Percentiles rank a stretch among this genome's conserved stretches.
Conservation (phyloP, 768 basidiomycete species). For the Lactifluus echinatus region DNA sequence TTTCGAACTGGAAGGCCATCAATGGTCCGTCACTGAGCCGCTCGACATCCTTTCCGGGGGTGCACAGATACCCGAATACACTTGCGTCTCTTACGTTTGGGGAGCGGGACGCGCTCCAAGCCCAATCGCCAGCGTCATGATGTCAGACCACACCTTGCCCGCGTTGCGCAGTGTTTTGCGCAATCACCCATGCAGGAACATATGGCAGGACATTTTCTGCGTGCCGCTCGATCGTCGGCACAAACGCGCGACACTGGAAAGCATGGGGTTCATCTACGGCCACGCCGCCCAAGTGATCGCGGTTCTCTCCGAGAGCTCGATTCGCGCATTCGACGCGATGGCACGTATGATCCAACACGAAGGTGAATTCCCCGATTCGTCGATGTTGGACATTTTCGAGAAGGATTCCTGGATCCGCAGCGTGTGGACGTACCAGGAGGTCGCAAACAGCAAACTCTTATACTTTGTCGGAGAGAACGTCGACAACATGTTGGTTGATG, state of each 20-base stretch:
- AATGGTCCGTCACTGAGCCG: conserved; percentile 15
- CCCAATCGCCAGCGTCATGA: conserved; percentile 13
- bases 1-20: conserved; percentile 10
- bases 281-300: conserved; percentile 16
- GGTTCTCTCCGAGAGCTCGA: conserved; percentile 12
- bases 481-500: not conserved
- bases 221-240: conserved; percentile 14
- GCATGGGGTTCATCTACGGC: conserved; percentile 20
- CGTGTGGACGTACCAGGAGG: conserved; percentile 22
- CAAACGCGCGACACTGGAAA: conserved; percentile 19
- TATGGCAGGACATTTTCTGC: conserved; percentile 20
- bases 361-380: not conserved
- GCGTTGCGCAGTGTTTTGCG: conserved; percentile 13
- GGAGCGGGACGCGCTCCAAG: conserved; percentile 8
- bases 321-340: conserved; percentile 18
- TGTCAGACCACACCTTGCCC: conserved; percentile 19
- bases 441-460: conserved; percentile 15
- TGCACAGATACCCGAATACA: conserved; percentile 7
- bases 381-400: conserved; percentile 15
- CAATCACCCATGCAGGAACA: conserved; percentile 2
- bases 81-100: conserved; percentile 24
- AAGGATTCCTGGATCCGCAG: conserved; percentile 21
- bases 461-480: conserved; percentile 10
- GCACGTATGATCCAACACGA: not conserved
- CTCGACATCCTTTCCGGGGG: conserved; percentile 7